Conservation (phyloP, 345 rosid species). For the Moricandia moricandioides region DNA sequence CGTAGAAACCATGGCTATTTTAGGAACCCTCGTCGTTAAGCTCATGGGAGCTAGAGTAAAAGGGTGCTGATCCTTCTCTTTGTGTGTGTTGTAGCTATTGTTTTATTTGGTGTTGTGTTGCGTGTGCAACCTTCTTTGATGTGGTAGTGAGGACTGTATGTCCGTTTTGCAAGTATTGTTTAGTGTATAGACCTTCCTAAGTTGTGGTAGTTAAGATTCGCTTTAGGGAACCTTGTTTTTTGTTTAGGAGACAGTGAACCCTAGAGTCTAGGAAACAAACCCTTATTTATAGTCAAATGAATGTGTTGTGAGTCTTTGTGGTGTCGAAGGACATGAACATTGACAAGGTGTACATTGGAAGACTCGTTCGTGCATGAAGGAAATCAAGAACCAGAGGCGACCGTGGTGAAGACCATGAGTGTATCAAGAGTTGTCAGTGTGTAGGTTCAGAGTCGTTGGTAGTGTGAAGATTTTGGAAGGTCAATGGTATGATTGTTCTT, state of each 20-base stretch:
- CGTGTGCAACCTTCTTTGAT: background rate
- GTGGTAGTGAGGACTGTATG: background rate
- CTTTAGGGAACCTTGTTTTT: background rate
- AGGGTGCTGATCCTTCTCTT: background rate
- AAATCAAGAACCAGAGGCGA: background rate
- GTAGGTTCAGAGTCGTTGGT: background rate
- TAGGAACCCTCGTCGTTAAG: background rate
- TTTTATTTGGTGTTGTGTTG: background rate
- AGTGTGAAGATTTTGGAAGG: background rate
- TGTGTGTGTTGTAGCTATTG: background rate
- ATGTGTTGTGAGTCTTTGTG: background rate
- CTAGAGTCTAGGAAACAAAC: background rate
- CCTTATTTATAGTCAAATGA: background rate
- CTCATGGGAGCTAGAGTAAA: background rate
- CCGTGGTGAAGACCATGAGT: background rate
- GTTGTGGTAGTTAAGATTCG: background rate
- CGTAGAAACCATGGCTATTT: background rate
- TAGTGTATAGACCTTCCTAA: background rate
- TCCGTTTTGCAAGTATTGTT: background rate
- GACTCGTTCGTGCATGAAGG: background rate
- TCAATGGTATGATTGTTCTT: no score
- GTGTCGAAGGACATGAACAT: background rate
- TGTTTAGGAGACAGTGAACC: background rate
- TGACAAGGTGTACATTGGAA: background rate
- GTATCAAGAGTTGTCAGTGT: background rate